These are phyloP conservation scores for Phytophthora ramorum DNA, from an alignment of 352 stramenopile genomes.

Conservation along the genomic window DNA sequence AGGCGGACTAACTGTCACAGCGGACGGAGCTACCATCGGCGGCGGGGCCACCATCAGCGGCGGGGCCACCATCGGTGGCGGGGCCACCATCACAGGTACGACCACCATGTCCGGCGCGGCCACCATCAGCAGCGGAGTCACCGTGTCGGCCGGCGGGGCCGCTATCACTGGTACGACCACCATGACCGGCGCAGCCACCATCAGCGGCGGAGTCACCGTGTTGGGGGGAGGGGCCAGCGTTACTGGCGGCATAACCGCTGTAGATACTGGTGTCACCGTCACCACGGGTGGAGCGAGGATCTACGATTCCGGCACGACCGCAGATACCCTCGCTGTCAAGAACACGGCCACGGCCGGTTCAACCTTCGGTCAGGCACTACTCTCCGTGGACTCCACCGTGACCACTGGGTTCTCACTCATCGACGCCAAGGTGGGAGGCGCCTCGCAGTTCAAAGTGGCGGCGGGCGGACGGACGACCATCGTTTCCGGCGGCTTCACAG, in stretches of 20 bases:
- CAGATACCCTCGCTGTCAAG: slow-evolving; percentile 9
- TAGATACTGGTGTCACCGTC: slow-evolving; percentile 14
- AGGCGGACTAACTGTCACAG: slow-evolving; percentile 3
- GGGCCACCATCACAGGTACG: not conserved
- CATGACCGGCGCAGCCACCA: slow-evolving; percentile 6
- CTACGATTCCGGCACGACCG: not conserved
- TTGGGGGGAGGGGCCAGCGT: not conserved
- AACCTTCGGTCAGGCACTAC: too few species aligned
- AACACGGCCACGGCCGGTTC: not conserved
- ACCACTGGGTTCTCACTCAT: not conserved
- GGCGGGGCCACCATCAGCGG: too few species aligned
- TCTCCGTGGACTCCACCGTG: not conserved
- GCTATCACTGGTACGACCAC: too few species aligned
- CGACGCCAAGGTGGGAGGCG: not conserved
- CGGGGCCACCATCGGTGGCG: not conserved
- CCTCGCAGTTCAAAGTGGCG: too few species aligned
- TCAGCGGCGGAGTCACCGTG: slow-evolving; percentile 8
- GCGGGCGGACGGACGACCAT: not conserved
- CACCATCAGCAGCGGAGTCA: too few species aligned
- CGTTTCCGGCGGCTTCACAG: not conserved
- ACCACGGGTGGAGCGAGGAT: slow-evolving; percentile 5
- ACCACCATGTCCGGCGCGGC: too few species aligned
- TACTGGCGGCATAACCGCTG: not conserved
- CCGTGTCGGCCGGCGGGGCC: too few species aligned
- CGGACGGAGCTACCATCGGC: not conserved